A percentile compares a stretch with the other conserved stretches of the same genome.
phyloP scores from a whole-genome alignment of 306 rosid genomes.

The Pyrus bretschneideri region DNA sequence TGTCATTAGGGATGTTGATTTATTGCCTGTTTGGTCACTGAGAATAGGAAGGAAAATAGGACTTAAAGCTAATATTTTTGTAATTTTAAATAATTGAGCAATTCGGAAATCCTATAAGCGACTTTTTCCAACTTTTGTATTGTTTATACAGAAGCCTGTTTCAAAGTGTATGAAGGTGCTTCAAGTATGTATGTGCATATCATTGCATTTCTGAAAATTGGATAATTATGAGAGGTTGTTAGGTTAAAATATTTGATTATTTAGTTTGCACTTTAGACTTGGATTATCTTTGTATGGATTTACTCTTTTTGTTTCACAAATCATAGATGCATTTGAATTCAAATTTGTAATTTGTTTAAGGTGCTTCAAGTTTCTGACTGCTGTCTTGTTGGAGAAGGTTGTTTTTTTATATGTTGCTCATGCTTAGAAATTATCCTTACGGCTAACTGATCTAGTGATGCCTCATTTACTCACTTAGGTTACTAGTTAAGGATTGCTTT shows the following conservation, averaged over 20 bases:
- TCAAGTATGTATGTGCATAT: not conserved
- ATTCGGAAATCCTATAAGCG: not conserved
- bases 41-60: not conserved
- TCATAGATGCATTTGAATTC: not conserved
- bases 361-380: not conserved
- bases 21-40: not conserved
- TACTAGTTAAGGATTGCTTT: conserved; percentile 13
- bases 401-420: not conserved
- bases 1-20: not conserved
- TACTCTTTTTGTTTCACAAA: not conserved
- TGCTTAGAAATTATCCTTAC: not conserved
- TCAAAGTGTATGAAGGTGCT: not conserved
- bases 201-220: not conserved
- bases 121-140: not conserved
- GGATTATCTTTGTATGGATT: not conserved
- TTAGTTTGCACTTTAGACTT: not conserved
- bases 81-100: too few species aligned
- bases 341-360: not conserved
- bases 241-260: not conserved
- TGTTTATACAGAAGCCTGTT: not conserved
- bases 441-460: not conserved
- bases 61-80: not conserved
- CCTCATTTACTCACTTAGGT: conserved; percentile 1
- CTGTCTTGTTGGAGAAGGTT: not conserved
- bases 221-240: not conserved